These are phyloP conservation scores for Pythium oligandrum DNA, from an alignment of 352 stramenopile genomes.

Conservation along the genomic window DNA sequence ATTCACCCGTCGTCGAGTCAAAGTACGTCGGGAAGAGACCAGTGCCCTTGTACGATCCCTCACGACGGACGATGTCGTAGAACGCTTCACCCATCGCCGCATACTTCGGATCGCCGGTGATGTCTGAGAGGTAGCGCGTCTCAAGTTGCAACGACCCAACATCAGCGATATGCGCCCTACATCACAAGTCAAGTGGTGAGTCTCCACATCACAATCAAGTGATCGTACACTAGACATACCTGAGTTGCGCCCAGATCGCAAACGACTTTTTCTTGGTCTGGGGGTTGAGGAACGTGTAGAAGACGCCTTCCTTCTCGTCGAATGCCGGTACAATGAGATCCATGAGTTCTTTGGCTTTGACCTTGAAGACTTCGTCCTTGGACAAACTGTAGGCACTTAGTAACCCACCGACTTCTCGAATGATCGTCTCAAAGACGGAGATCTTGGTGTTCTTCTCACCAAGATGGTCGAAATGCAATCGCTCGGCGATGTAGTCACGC, in stretches of 20 bases:
- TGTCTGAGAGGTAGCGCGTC: constrained; percentile 68
- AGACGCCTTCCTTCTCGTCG: constrained; percentile 85
- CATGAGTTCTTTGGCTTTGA: constrained; percentile 92
- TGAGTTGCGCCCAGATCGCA: constrained; percentile 14
- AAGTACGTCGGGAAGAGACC: constrained; percentile 90
- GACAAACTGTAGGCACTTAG: constrained; percentile 94
- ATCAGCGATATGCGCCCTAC: constrained; percentile 72
- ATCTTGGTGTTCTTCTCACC: constrained; percentile 54
- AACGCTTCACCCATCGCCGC: constrained; percentile 69
- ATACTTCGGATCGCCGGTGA: constrained; percentile 77
- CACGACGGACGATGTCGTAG: constrained; percentile 63
- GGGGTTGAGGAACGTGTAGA: constrained; percentile 88
- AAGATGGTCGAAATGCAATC: constrained; percentile 80
- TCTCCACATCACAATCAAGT: constrained; percentile 2
- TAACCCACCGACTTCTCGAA: constrained; percentile 96
- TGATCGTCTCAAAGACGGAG: constrained; percentile 99
- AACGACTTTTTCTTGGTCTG: constrained; percentile 45
- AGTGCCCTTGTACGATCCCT: constrained; percentile 64
- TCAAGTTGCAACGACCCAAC: constrained; percentile 85
- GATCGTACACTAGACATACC: background rate
- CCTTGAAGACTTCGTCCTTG: constrained; percentile 81
- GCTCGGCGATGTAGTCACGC: constrained; percentile 77
- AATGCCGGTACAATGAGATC: constrained; percentile 89
- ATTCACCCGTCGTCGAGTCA: constrained; percentile 28
- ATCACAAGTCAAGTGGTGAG: background rate